Evolutionary conservation across 2,329 filamentous ascomycete species (phyloP).

Genomic region (Hirsutella thompsonii): DNA sequence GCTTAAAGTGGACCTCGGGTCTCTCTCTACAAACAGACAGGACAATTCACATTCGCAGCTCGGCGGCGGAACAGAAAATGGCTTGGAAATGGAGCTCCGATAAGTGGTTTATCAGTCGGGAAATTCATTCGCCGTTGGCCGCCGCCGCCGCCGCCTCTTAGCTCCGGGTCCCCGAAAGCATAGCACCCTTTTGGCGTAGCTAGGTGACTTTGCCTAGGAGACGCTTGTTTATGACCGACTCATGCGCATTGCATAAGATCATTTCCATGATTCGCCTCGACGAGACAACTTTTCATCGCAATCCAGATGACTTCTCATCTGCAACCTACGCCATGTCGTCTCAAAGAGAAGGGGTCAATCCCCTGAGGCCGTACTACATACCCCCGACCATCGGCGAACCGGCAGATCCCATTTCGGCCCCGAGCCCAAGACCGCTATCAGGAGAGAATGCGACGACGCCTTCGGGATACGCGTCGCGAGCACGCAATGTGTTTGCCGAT

Average conservation of each 20-base stretch:
- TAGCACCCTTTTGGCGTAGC: too few relatives aligned
- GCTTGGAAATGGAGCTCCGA: conserved; percentile 8
- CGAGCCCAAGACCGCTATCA: conserved; percentile 31
- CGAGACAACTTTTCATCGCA: conserved; percentile 3
- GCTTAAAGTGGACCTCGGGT: not conserved
- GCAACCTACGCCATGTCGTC: conserved; percentile 26
- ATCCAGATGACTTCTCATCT: conserved; percentile 13
- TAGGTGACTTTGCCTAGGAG: too few relatives aligned
- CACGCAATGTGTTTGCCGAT: conserved; percentile 77
- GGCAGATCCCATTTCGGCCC: conserved; percentile 21
- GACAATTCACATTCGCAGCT: not conserved
- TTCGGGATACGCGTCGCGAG: conserved; percentile 34
- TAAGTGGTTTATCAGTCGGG: conserved; percentile 13
- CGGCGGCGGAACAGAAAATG: conserved; percentile 2
- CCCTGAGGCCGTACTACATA: conserved; percentile 58
- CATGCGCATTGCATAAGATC: conserved; percentile 13
- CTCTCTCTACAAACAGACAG: too few relatives aligned
- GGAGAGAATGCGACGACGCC: conserved; percentile 27
- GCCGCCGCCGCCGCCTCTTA: conserved; percentile 1
- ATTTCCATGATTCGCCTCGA: conserved; percentile 9
- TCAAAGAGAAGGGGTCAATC: conserved; percentile 40
- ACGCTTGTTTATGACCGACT: not conserved
- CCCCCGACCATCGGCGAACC: conserved; percentile 41
- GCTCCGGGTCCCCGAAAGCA: conserved; percentile 11
- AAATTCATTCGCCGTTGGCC: conserved; percentile 20